phyloP scores from a whole-genome alignment of 805 yeast genomes.

The Zygotorulaspora sp. region DNA sequence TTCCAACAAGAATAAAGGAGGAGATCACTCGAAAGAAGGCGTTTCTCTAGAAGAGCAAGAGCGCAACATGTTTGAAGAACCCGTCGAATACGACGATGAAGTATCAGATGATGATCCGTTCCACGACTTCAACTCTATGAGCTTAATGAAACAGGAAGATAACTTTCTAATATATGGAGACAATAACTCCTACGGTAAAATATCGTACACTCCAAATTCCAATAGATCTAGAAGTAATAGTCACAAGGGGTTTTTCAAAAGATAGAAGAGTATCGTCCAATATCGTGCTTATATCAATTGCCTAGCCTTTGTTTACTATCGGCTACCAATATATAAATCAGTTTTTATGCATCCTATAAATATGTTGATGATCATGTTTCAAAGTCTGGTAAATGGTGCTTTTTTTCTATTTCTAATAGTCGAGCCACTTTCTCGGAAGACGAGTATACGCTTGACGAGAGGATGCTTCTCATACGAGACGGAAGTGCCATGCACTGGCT shows the following conservation, averaged over 20 bases:
- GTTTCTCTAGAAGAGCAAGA: conserved; percentile 24
- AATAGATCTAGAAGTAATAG: conserved; percentile 40
- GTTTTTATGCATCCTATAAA: no score
- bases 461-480: conserved; percentile 9
- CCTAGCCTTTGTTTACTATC: no score
- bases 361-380: no score
- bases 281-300: neutral
- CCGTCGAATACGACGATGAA: conserved; percentile 34
- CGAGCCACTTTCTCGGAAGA: conserved; percentile 5
- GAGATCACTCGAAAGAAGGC: conserved; percentile 20
- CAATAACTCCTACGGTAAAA: conserved; percentile 40
- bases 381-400: no score
- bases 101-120: conserved; percentile 64
- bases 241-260: conserved; percentile 35
- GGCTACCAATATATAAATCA: no score
- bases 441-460: conserved; percentile 1
- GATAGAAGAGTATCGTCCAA: conserved; percentile 10
- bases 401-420: conserved; percentile 3
- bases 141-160: conserved; percentile 69
- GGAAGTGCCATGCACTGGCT: conserved; percentile 8
- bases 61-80: conserved; percentile 32
- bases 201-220: conserved; percentile 39
- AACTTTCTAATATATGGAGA: conserved; percentile 47
- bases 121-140: conserved; percentile 78
- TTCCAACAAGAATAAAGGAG: conserved; percentile 20